These are phyloP conservation scores for Mucor sp. DNA, from an alignment of 371 early-diverging fungal species.

Conservation along the genomic window DNA sequence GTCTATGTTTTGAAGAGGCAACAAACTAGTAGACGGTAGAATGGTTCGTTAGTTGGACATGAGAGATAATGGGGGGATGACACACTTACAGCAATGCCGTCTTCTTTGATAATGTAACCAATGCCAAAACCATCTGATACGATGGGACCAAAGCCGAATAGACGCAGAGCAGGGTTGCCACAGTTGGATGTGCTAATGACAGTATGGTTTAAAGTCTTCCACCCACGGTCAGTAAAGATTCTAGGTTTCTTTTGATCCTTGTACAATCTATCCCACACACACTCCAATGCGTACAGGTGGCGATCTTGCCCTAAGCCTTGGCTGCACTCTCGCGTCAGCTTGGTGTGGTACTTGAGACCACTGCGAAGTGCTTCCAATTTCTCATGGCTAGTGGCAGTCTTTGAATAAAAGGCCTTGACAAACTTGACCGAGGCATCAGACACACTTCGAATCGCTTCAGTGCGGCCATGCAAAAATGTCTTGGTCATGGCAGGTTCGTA, in stretches of 20 bases:
- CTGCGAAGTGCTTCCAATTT: constrained; percentile 57
- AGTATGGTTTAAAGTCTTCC: constrained; percentile 66
- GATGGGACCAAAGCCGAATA: constrained; percentile 92
- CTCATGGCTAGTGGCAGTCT: constrained; percentile 32
- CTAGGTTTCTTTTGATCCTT: constrained; percentile 61
- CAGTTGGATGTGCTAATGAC: constrained; percentile 88
- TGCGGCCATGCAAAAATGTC: constrained; percentile 82
- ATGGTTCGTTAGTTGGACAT: background rate
- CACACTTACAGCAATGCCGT: constrained; percentile 54
- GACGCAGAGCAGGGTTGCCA: constrained; percentile 78
- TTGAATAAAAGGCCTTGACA: constrained; percentile 72
- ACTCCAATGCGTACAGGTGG: constrained; percentile 81
- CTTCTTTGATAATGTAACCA: constrained; percentile 88
- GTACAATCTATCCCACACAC: constrained; percentile 47
- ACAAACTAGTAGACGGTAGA: constrained; percentile 34
- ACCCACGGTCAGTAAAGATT: constrained; percentile 74
- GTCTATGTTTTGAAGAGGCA: constrained; percentile 61
- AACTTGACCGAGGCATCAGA: constrained; percentile 71
- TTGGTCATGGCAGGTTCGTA: constrained; percentile 91
- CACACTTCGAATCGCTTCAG: constrained; percentile 88
- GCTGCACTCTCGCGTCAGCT: constrained; percentile 72
- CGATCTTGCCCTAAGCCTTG: constrained; percentile 85
- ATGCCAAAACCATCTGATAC: constrained; percentile 91
- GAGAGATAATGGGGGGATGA: background rate
- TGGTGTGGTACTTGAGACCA: constrained; percentile 72